phyloP scores from a whole-genome alignment of 495 filamentous ascomycete species.

The Penicillium paxilli region DNA sequence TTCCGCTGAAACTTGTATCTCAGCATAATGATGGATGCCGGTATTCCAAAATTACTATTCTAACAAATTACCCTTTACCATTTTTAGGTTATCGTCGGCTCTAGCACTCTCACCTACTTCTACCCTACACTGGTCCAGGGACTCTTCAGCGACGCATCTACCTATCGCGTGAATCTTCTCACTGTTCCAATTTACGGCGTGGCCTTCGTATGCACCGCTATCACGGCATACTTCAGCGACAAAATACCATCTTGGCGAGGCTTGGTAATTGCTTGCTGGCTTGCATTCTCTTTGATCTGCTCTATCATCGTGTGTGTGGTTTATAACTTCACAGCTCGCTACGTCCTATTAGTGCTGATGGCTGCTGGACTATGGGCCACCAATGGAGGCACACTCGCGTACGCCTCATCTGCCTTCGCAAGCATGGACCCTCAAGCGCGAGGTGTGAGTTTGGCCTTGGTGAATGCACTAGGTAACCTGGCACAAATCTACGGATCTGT shows the following conservation, averaged over 20 bases:
- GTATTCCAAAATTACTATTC: no score
- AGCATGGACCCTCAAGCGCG: constrained; percentile 29
- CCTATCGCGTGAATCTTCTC: constrained; percentile 36
- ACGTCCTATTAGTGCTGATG: constrained; percentile 53
- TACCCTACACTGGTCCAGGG: constrained; percentile 51
- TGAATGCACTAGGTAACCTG: constrained; percentile 51
- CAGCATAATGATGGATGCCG: no score
- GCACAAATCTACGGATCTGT: constrained; percentile 51
- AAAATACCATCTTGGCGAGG: constrained; percentile 30
- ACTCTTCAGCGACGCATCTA: constrained; percentile 42
- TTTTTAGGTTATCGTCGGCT: constrained; percentile 34
- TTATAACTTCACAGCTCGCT: constrained; percentile 47
- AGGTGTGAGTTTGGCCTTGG: constrained; percentile 47
- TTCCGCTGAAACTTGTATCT: no score
- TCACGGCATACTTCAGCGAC: constrained; percentile 35
- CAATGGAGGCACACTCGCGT: constrained; percentile 45
- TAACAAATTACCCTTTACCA: background rate
- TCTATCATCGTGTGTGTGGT: constrained; percentile 43
- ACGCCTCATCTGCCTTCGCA: constrained; percentile 43
- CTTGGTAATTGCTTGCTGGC: constrained; percentile 33
- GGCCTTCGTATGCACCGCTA: constrained; percentile 38
- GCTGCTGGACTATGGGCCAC: constrained; percentile 50
- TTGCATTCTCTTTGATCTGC: constrained; percentile 39
- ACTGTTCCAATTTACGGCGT: constrained; percentile 43
- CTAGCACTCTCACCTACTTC: constrained; percentile 50